Evolutionary conservation across 345 rosid species (phyloP), one percentile per base, ranked within the genome.

Genomic region (Eucalyptus pauciflora): DNA sequence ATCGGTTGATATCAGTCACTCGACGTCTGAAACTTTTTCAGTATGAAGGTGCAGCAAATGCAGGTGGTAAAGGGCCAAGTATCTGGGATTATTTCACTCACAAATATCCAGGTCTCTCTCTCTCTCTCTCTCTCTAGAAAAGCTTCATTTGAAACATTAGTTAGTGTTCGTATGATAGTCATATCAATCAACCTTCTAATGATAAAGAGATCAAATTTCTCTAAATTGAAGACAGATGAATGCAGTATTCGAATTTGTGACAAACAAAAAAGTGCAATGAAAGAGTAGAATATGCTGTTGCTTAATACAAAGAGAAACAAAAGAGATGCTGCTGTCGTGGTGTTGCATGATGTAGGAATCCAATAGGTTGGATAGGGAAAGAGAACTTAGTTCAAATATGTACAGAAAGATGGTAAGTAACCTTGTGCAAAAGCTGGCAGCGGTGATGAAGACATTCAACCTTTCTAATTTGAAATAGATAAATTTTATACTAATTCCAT

Each of bases 41-140:
- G 92, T 92, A 90, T 71, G 95, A 93, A 91, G 93, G 94, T 9
- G 94, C 89, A 22, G 93, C 91, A 18, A 88, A 67, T 45, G 87
- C 80, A 54, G 93, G 87, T 87, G 92, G 93, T 18, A 89, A 90
- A 90, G 90, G 92, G 33, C 91, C 89, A 7, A 92, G 91, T 81
- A 89, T 91, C 8, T 91, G 94, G 94, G 94, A 92, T 45, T 52
- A 56, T 31, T 93, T 67, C 90, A 91, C 93, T 52, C 93, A 92
- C 86, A 85, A 89, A 37, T 87, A 89, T 76, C 93, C 92, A 86
- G 93, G 95, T 92, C 37, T 92, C 37, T n/a, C 27, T 37, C 51
- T 80, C 46, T 54, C 9, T 29, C 17, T 10, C 13, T 25, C 22
- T 58, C 64, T 58, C 64, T 58, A 58, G n/a, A 58, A 58, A 25